Evolutionary conservation across 768 basidiomycete species (phyloP).

Genomic region (Favolaschia claudopus): DNA sequence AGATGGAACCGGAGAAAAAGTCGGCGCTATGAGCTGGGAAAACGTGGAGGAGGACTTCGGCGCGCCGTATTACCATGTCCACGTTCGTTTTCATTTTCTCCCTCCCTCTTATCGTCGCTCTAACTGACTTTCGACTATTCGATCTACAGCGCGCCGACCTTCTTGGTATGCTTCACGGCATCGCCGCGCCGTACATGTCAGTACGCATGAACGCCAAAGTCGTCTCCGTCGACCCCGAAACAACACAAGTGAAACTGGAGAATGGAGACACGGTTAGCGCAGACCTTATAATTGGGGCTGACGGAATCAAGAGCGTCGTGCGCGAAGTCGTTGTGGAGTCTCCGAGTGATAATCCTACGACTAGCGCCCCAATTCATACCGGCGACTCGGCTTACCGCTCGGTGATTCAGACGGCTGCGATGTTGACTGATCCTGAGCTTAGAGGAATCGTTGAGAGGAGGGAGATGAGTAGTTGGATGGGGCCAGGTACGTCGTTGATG

Average conservation of each 20-base stretch:
- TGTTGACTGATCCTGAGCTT: slow-evolving; percentile 62
- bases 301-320: slow-evolving; percentile 58
- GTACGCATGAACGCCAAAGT: slow-evolving; percentile 47
- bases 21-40: no score
- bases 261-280: slow-evolving; percentile 51
- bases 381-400: slow-evolving; percentile 73
- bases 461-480: slow-evolving; percentile 69
- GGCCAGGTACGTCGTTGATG: slow-evolving; percentile 45
- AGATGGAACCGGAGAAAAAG: no score
- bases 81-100: slow-evolving; percentile 32
- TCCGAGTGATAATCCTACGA: no score
- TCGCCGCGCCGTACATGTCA: slow-evolving; percentile 45
- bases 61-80: slow-evolving; percentile 44
- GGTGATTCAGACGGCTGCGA: slow-evolving; percentile 50
- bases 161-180: slow-evolving; percentile 44
- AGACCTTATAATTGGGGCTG: slow-evolving; percentile 57
- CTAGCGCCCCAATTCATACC: slow-evolving; percentile 54
- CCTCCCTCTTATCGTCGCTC: slow-evolving; percentile 32
- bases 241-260: slow-evolving; percentile 45
- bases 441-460: slow-evolving; percentile 55
- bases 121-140: no score
- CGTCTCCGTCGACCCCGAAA: slow-evolving; percentile 31
- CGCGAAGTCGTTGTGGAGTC: slow-evolving; percentile 60
- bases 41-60: slow-evolving; percentile 39
- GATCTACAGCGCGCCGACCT: slow-evolving; percentile 64